Conservation (phyloP, 192 early-diverging fungal species). For the Helicostylum pulchrum region DNA sequence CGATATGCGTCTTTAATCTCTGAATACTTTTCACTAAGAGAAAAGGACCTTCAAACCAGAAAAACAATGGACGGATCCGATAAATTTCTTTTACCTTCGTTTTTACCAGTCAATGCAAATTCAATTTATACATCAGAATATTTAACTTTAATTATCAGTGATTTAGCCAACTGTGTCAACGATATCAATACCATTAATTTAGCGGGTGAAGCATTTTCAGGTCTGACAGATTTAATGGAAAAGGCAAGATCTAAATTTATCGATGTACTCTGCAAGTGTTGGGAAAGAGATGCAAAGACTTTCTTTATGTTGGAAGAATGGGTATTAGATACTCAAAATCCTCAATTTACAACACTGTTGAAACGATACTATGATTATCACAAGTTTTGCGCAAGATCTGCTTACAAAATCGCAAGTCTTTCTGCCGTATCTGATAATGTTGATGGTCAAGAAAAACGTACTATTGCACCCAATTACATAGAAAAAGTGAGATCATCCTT, state of each 20-base stretch:
- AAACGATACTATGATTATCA: slow-evolving; percentile 67
- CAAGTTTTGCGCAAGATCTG: slow-evolving; percentile 60
- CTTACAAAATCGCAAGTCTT: slow-evolving; percentile 56
- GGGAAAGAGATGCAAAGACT: slow-evolving; percentile 71
- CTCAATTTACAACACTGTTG: slow-evolving; percentile 60
- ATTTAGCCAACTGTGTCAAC: slow-evolving; percentile 73
- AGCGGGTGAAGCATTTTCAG: slow-evolving; percentile 65
- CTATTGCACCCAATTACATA: slow-evolving; percentile 49
- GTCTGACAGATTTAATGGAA: slow-evolving; percentile 67
- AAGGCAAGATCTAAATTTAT: slow-evolving; percentile 69
- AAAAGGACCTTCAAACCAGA: not conserved
- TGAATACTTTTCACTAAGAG: slow-evolving; percentile 41
- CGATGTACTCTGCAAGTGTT: slow-evolving; percentile 71
- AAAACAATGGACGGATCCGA: not conserved
- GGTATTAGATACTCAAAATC: slow-evolving; percentile 57
- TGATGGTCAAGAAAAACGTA: slow-evolving; percentile 32
- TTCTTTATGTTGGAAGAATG: slow-evolving; percentile 75
- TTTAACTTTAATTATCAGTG: slow-evolving; percentile 69
- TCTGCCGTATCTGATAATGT: slow-evolving; percentile 43
- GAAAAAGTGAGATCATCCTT: slow-evolving; percentile 61
- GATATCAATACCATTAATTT: slow-evolving; percentile 75
- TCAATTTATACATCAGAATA: slow-evolving; percentile 69
- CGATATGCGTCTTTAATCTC: slow-evolving; percentile 58
- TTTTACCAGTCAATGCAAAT: slow-evolving; percentile 52
- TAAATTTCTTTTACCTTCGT: slow-evolving; percentile 2